Percentiles rank a stretch among this genome's conserved stretches.
Evolutionary conservation across 345 rosid species (phyloP).

Genomic region (Moringa oleifera): DNA sequence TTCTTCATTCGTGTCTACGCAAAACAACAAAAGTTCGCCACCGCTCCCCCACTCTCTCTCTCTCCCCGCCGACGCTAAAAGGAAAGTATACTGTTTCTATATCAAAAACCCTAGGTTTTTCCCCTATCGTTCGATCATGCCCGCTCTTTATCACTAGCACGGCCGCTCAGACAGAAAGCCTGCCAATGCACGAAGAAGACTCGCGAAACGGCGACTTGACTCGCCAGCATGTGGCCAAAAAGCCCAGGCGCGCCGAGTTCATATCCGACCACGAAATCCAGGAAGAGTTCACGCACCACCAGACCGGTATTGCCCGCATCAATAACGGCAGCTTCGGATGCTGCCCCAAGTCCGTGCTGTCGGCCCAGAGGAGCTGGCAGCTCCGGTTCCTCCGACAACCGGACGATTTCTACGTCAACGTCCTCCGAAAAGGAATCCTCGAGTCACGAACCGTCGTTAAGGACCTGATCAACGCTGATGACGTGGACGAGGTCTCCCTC

Average conservation of each 20-base stretch:
- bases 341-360: conserved; percentile 64
- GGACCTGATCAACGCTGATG: conserved; percentile 59
- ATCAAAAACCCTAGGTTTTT: too few species aligned
- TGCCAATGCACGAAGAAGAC: conserved; percentile 34
- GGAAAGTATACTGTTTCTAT: too few species aligned
- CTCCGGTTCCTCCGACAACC: conserved; percentile 62
- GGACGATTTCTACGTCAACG: conserved; percentile 66
- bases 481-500: conserved; percentile 67
- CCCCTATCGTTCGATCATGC: too few species aligned
- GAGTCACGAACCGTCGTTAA: conserved; percentile 50
- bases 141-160: too few species aligned
- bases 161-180: too few species aligned
- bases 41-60: too few species aligned
- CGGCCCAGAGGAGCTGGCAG: conserved; percentile 55
- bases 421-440: conserved; percentile 51
- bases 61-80: too few species aligned
- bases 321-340: conserved; percentile 87
- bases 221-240: conserved; percentile 33
- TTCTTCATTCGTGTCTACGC: too few species aligned
- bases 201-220: conserved; percentile 43
- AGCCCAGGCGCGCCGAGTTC: conserved; percentile 28
- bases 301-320: conserved; percentile 45
- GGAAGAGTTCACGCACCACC: conserved; percentile 75
- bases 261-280: conserved; percentile 43
- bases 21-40: too few species aligned